A percentile compares a stretch with the other conserved stretches of the same genome.
phyloP scores from a whole-genome alignment of 345 rosid species.

The Angophora floribunda region DNA sequence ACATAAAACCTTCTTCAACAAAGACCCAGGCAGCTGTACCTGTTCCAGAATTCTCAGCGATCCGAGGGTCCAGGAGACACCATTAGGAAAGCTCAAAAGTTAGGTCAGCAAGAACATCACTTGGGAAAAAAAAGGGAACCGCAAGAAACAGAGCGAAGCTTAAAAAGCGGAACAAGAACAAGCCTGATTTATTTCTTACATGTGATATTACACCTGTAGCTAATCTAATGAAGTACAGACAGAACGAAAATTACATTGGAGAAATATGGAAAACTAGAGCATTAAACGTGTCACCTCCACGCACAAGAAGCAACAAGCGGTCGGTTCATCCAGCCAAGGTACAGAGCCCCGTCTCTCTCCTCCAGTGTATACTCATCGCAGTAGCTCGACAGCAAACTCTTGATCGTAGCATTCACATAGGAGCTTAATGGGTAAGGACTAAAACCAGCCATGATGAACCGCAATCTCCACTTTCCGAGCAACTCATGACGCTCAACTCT shows the following conservation, averaged over 20 bases:
- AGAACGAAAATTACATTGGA: background rate
- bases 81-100: background rate
- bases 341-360: conserved; percentile 68
- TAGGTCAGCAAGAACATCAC: background rate
- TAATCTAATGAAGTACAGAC: background rate
- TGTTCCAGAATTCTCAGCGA: background rate
- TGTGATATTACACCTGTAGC: background rate
- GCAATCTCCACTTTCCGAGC: conserved; percentile 71
- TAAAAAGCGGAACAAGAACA: background rate
- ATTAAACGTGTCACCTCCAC: conserved; percentile 42
- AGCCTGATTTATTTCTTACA: background rate
- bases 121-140: background rate
- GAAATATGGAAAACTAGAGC: background rate
- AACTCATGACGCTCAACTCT: conserved; percentile 90
- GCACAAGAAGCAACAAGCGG: conserved; percentile 67
- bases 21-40: background rate
- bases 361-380: conserved; percentile 60
- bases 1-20: background rate
- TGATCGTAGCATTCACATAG: conserved; percentile 67
- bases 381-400: conserved; percentile 50
- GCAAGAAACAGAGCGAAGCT: background rate
- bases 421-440: conserved; percentile 63
- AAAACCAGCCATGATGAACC: conserved; percentile 89
- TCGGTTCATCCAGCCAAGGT: conserved; percentile 89
- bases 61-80: background rate